These are phyloP conservation scores for Arthrocladium fulminans DNA, from an alignment of 2,329 filamentous ascomycete genomes.

Conservation along the genomic window DNA sequence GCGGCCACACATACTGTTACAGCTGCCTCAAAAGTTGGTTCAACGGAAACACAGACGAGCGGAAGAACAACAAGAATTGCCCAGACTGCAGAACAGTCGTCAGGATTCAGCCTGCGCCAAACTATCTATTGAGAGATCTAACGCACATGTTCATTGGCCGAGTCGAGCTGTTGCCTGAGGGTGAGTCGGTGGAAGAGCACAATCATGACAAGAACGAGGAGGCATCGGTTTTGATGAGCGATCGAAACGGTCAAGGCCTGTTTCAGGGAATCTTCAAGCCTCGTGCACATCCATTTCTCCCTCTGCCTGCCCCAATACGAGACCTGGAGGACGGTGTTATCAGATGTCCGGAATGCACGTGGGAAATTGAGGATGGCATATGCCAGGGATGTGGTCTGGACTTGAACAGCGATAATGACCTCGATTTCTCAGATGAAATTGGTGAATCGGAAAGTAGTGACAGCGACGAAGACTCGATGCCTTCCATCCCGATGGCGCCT, in stretches of 20 bases:
- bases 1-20: constrained; percentile 66
- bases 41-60: constrained; percentile 16
- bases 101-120: constrained; percentile 51
- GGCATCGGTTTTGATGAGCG: constrained; percentile 49
- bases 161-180: constrained; percentile 52
- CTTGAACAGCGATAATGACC: constrained; percentile 20
- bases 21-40: constrained; percentile 37
- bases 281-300: constrained; percentile 13
- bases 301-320: constrained; percentile 33
- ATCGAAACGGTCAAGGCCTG: constrained; percentile 52
- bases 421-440: constrained; percentile 7
- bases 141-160: constrained; percentile 54
- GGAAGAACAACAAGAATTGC: constrained; percentile 51
- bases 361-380: constrained; percentile 54
- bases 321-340: constrained; percentile 52
- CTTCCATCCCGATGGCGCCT: not conserved
- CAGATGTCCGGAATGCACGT: constrained; percentile 54
- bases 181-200: constrained; percentile 57
- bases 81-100: constrained; percentile 58
- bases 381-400: constrained; percentile 50
- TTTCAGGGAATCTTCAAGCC: constrained; percentile 54
- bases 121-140: constrained; percentile 58
- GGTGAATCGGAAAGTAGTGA: not conserved
- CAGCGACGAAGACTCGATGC: not conserved
- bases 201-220: constrained; percentile 50